Evolutionary conservation across 2,329 filamentous ascomycete species (phyloP).

Genomic region (Lachnellula arida): DNA sequence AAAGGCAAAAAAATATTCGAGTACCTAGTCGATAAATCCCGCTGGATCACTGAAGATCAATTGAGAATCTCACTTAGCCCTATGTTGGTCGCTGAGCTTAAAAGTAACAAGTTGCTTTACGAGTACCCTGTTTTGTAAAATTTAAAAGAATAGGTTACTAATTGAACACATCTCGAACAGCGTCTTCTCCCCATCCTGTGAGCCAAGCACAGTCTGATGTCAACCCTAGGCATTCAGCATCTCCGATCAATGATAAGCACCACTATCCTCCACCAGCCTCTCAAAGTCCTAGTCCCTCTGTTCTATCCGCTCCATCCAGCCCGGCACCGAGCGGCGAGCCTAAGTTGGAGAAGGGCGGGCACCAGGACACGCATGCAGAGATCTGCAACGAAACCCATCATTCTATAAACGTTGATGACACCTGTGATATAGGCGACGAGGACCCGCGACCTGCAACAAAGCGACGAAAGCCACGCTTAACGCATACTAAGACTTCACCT

Average conservation of each 20-base stretch:
- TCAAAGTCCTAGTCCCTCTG: slow-evolving; percentile 5
- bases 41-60: slow-evolving; percentile 21
- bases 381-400: slow-evolving; percentile 12
- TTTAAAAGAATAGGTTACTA: slow-evolving; percentile 16
- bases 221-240: slow-evolving; percentile 12
- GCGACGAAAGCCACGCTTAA: slow-evolving; percentile 12
- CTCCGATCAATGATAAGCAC: slow-evolving; percentile 12
- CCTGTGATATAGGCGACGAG: slow-evolving; percentile 8
- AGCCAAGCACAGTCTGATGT: slow-evolving; percentile 15
- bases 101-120: slow-evolving; percentile 19
- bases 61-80: slow-evolving; percentile 22
- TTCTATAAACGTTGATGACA: slow-evolving; percentile 7
- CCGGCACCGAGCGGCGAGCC: slow-evolving; percentile 2
- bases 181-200: slow-evolving; percentile 11
- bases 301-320: no score
- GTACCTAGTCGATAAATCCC: slow-evolving; percentile 17
- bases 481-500: background rate
- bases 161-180: slow-evolving; percentile 16
- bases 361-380: slow-evolving; percentile 10
- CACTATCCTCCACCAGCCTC: slow-evolving; percentile 9
- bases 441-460: slow-evolving; percentile 16
- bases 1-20: slow-evolving; percentile 22
- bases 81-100: slow-evolving; percentile 16
- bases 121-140: slow-evolving; percentile 8
- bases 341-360: slow-evolving; percentile 8